phyloP scores from a whole-genome alignment of 305 asterid genomes.

The Stenogyne calaminthoides region DNA sequence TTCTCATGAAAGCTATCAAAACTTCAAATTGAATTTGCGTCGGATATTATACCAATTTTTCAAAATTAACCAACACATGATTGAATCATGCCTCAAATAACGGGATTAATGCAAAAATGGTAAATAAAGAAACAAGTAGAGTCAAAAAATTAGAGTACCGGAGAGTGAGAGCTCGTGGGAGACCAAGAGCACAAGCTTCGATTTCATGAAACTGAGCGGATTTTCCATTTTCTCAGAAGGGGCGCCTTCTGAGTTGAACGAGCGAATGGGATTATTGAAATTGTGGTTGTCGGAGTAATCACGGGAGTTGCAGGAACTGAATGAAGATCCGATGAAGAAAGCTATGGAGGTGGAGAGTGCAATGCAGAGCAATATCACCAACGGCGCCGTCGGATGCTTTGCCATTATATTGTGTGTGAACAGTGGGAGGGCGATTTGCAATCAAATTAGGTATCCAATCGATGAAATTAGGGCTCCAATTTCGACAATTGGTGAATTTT shows the following conservation, averaged over 20 bases:
- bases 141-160: slow-evolving; percentile 43
- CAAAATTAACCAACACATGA: background rate
- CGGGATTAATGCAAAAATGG: background rate
- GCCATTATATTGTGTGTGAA: slow-evolving; percentile 43
- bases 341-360: slow-evolving; percentile 65
- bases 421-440: background rate
- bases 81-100: background rate
- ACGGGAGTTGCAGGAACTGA: slow-evolving; percentile 53
- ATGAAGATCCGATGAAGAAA: slow-evolving; percentile 68
- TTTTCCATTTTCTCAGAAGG: slow-evolving; percentile 38
- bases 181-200: slow-evolving; percentile 81
- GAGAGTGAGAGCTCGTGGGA: slow-evolving; percentile 98
- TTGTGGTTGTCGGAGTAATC: slow-evolving; percentile 30
- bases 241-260: slow-evolving; percentile 28
- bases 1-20: background rate
- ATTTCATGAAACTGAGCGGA: slow-evolving; percentile 84
- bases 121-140: background rate
- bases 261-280: slow-evolving; percentile 38
- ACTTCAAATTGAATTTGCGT: background rate
- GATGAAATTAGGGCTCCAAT: slow-evolving; percentile 31
- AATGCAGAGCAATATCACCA: slow-evolving; percentile 55
- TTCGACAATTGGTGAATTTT: background rate
- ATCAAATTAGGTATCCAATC: slow-evolving; percentile 18
- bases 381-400: slow-evolving; percentile 46
- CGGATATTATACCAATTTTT: background rate